These are phyloP conservation scores for Rosa lucieae DNA, from an alignment of 306 rosid species.

Conservation along the genomic window DNA sequence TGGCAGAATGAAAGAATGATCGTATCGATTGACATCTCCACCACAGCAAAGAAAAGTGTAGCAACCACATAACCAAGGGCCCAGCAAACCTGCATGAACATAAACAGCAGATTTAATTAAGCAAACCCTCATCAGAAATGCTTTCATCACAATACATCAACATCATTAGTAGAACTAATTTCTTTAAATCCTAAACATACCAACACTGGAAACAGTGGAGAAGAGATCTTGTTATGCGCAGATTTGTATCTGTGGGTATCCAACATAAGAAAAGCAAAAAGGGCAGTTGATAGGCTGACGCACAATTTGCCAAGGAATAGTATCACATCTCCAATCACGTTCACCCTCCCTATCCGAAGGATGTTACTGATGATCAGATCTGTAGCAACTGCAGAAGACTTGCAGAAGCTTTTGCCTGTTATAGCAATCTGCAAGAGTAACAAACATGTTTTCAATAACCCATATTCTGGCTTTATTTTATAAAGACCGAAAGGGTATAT, in stretches of 20 bases:
- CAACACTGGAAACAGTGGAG: slow-evolving; percentile 95
- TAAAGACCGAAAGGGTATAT: not conserved
- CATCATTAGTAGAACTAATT: not conserved
- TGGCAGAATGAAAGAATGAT: slow-evolving; percentile 94
- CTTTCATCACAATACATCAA: slow-evolving; percentile 5
- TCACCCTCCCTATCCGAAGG: slow-evolving; percentile 85
- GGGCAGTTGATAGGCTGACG: slow-evolving; percentile 85
- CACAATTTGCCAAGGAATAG: slow-evolving; percentile 92
- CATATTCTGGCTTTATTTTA: not conserved
- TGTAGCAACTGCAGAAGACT: slow-evolving; percentile 76
- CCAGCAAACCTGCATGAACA: slow-evolving; percentile 77
- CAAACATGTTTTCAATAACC: slow-evolving; percentile 13
- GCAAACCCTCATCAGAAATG: not conserved
- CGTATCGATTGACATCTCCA: slow-evolving; percentile 97
- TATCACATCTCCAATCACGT: slow-evolving; percentile 94
- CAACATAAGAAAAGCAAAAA: slow-evolving; percentile 93
- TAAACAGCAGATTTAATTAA: not conserved
- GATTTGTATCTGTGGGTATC: slow-evolving; percentile 75
- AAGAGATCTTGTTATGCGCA: slow-evolving; percentile 84
- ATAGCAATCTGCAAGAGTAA: slow-evolving; percentile 73
- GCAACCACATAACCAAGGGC: slow-evolving; percentile 89
- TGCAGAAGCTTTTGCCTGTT: slow-evolving; percentile 86
- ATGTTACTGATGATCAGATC: slow-evolving; percentile 86
- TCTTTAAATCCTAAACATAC: slow-evolving; percentile 44
- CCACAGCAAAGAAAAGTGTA: slow-evolving; percentile 88